Base-by-base conservation (phyloP, 768 basidiomycete species). In the Clitopilus passeckerianus region DNA sequence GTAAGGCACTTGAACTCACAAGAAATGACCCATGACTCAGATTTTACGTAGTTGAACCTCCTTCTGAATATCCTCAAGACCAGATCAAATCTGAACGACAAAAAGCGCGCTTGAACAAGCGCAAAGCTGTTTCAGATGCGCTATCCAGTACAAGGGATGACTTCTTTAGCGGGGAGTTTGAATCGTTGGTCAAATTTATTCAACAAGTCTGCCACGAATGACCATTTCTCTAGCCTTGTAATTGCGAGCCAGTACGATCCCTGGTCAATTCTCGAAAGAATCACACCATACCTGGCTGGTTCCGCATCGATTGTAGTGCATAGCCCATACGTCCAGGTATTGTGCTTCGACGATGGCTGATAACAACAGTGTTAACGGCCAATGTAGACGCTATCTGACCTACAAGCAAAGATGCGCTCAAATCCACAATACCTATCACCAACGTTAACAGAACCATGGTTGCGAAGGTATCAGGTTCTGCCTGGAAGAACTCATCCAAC, bases 401-500 rank as follows among this genome's bases (percentile, higher is more conserved):
- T 91, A 5, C 90, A 96, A 67, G 77, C 77, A 33, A 86, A 83
- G 63, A 72, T 98, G 65, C 85, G 91, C 53, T 74, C 80, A 23
- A 67, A 80, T 41, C 85, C 89, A 8, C 73, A 80, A 61, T 95
- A 85, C 71, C 77, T 98, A 10, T 86, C 85, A 33, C 89, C 93
- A 7, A 86, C 81, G 15, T 75, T 98, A 30, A 89, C 91, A 2
- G 96, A 98, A 72, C 79, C 85, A 10, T 98, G 91, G 89, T 72
- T 93, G 43, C 85, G 96, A 27, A 83, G 85, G 62, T 99, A 98
- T 75, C 96, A 98, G 71, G 85, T 95, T 15, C 79, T 99, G n/a
- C 97, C 97, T 22, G 96, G 97, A 22, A 82, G 97, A 34, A 96
- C 93, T 41, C 97, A 99, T 75, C 97, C 97, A 3, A 86, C 84